A percentile compares a stretch with the other conserved stretches of the same genome.
phyloP scores from a whole-genome alignment of 2,329 filamentous ascomycete genomes.

The Capronia epimyces region DNA sequence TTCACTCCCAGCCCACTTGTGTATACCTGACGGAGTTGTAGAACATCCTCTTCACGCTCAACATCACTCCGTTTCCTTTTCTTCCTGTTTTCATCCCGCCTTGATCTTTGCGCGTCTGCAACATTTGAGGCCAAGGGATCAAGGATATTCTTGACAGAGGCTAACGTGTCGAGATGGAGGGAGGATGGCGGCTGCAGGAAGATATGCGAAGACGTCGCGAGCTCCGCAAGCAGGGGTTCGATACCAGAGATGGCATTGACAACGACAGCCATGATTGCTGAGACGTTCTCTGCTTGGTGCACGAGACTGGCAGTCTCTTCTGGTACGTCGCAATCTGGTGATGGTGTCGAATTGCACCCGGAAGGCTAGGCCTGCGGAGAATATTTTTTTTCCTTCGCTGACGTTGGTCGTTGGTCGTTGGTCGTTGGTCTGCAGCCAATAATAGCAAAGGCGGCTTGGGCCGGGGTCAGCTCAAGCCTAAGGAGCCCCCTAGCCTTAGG shows the following conservation, averaged over 20 bases:
- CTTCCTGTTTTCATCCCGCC: constrained; percentile 60
- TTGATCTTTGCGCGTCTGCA: constrained; percentile 64
- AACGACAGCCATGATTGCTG: constrained; percentile 1
- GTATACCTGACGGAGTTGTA: constrained; percentile 79
- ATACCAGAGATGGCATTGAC: constrained; percentile 3
- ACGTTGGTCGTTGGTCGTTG: too few species aligned
- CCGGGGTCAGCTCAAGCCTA: too few species aligned
- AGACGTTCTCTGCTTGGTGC: background rate
- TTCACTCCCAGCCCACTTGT: constrained; percentile 78
- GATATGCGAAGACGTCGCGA: constrained; percentile 59
- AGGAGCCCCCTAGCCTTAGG: too few species aligned
- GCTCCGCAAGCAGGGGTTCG: constrained; percentile 47
- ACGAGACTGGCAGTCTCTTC: background rate
- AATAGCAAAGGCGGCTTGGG: background rate
- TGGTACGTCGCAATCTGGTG: constrained; percentile 33
- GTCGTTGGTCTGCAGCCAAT: too few species aligned
- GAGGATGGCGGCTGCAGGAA: constrained; percentile 70
- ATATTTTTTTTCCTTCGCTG: background rate
- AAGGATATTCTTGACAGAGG: constrained; percentile 72
- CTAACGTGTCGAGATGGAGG: constrained; percentile 64
- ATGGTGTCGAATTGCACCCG: background rate
- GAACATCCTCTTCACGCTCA: constrained; percentile 47
- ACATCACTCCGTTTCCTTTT: constrained; percentile 29
- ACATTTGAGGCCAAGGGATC: constrained; percentile 72
- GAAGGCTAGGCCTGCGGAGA: background rate